A percentile compares a stretch with the other conserved stretches of the same genome.
phyloP scores from a whole-genome alignment of 768 basidiomycete species.

The Boletus rufocinnamomeus region DNA sequence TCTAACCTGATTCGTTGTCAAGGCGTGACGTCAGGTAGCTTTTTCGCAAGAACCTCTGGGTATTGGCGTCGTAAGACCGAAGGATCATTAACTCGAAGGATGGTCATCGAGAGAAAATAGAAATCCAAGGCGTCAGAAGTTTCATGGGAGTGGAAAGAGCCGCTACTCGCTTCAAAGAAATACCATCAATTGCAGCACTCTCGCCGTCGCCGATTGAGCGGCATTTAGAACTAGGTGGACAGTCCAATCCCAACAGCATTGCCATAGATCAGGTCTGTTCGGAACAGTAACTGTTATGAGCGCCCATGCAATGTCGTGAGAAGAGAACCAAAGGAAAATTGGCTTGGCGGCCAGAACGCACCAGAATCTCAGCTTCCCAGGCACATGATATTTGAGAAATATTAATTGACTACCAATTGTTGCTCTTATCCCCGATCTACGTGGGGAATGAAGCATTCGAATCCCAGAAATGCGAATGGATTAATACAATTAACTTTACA shows the following conservation, averaged over 20 bases:
- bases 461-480: neutral
- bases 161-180: neutral
- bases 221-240: neutral
- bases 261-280: neutral
- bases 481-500: neutral
- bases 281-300: constrained; percentile 2
- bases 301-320: neutral
- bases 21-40: constrained; percentile 22
- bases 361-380: neutral
- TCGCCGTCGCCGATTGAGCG: constrained; percentile 7
- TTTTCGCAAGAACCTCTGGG: neutral
- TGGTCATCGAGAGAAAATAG: neutral
- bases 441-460: neutral
- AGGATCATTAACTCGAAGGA: neutral
- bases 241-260: neutral
- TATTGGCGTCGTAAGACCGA: neutral
- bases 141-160: neutral
- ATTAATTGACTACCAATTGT: neutral
- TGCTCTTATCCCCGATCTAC: constrained; percentile 6
- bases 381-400: neutral
- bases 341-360: neutral
- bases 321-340: neutral
- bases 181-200: neutral
- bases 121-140: neutral
- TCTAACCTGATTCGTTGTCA: neutral